Evolutionary conservation across 2,329 filamentous ascomycete species (phyloP).

Genomic region (Myriosclerotinia scirpicola): DNA sequence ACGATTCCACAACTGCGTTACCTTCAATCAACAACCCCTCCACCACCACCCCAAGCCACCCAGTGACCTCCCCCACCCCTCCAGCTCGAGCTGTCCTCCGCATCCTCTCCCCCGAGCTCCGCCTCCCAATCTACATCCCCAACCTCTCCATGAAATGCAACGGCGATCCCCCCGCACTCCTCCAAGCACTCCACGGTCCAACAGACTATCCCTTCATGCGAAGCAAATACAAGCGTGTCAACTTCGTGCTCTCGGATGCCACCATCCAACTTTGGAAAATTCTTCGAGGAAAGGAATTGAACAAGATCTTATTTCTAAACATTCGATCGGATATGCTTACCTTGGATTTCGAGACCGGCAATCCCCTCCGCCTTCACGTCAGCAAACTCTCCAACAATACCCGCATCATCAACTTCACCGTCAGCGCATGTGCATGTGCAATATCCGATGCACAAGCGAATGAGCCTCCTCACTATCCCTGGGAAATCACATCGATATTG

Average conservation of each 20-base stretch:
- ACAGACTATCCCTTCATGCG: not conserved
- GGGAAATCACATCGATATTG: not conserved
- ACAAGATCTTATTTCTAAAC: not conserved
- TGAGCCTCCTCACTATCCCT: no score
- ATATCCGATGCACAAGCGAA: not conserved
- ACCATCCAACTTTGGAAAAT: not conserved
- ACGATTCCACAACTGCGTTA: not conserved
- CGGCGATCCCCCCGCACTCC: not conserved
- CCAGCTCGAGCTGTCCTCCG: not conserved
- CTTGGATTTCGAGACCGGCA: not conserved
- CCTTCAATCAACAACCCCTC: no score
- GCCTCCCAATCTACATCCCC: not conserved
- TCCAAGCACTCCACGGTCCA: not conserved
- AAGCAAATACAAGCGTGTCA: not conserved
- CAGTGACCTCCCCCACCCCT: not conserved
- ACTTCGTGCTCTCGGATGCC: not conserved
- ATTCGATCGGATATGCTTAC: not conserved
- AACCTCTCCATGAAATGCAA: not conserved
- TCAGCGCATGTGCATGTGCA: no score
- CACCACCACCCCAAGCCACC: not conserved
- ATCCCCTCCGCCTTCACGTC: not conserved
- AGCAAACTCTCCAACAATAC: fast-evolving
- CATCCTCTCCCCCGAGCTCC: not conserved
- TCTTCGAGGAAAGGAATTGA: fast-evolving
- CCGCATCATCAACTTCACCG: not conserved